phyloP scores from a whole-genome alignment of 106 monocot genomes.

The Acorus gramineus region DNA sequence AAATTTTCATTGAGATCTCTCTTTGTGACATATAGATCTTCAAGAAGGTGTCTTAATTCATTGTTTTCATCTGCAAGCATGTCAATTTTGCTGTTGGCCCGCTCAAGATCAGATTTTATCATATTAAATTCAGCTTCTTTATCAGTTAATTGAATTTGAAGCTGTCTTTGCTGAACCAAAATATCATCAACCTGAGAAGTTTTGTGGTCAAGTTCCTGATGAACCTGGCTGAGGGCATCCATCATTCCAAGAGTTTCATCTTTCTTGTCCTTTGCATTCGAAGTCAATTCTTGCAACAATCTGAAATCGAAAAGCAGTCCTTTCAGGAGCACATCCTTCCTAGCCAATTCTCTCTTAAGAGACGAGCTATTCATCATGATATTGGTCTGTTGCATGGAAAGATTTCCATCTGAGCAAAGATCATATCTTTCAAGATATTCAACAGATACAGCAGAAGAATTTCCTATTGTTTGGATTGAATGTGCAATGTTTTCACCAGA shows the following conservation, averaged over 20 bases:
- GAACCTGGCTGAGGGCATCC: slow-evolving; percentile 15
- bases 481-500: no score
- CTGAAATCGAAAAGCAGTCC: slow-evolving; percentile 40
- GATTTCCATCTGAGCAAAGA: no score
- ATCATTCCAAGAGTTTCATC: slow-evolving; percentile 22
- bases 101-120: slow-evolving; percentile 28
- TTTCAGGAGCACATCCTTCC: slow-evolving; percentile 32
- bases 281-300: slow-evolving; percentile 40
- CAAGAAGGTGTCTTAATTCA: slow-evolving; percentile 26
- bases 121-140: slow-evolving; percentile 20
- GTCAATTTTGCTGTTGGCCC: slow-evolving; percentile 16
- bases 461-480: no score
- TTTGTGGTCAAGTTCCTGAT: slow-evolving; percentile 34
- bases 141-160: slow-evolving; percentile 21
- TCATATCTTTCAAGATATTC: no score
- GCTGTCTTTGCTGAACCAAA: slow-evolving; percentile 12
- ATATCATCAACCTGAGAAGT: slow-evolving; percentile 32
- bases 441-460: no score
- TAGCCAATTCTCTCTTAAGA: slow-evolving; percentile 18
- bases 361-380: slow-evolving; percentile 7
- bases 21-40: slow-evolving; percentile 24
- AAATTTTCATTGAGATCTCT: slow-evolving; percentile 23
- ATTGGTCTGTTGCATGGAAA: slow-evolving; percentile 1
- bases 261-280: slow-evolving; percentile 20
- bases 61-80: slow-evolving; percentile 38